A percentile compares a stretch with the other conserved stretches of the same genome.
phyloP scores from a whole-genome alignment of 75 land plant species.

The Selaginella tamariscina region DNA sequence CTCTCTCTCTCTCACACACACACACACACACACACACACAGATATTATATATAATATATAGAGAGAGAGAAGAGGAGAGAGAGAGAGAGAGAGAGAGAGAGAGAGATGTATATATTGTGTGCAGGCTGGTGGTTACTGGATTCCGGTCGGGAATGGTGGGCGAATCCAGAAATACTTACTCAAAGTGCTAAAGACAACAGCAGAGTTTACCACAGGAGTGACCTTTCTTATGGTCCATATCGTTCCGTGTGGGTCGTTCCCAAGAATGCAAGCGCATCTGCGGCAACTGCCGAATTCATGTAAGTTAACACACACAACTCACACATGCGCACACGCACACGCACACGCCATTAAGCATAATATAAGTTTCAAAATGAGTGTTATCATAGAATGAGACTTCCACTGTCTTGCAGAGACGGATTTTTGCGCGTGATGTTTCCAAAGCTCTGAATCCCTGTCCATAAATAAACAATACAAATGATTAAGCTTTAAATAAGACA shows the following conservation, averaged over 20 bases:
- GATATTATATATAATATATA: no score
- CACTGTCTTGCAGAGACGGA: constrained; percentile 21
- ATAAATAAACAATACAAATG: no score
- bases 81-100: no score
- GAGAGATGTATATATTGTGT: no score
- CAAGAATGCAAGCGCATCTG: constrained; percentile 38
- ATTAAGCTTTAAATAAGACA: no score
- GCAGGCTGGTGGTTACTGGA: constrained; percentile 47
- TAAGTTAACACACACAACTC: no score
- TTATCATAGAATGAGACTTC: not conserved
- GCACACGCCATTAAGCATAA: no score
- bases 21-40: not conserved
- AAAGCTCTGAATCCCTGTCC: no score
- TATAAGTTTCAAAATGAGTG: no score
- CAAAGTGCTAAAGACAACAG: constrained; percentile 18
- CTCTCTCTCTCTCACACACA: not conserved
- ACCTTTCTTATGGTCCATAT: constrained; percentile 55
- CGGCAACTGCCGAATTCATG: constrained; percentile 58
- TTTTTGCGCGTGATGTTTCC: constrained; percentile 26
- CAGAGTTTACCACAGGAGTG: constrained; percentile 36
- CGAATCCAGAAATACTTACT: not conserved
- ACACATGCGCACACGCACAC: no score
- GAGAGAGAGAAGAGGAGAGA: no score
- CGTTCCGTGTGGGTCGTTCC: constrained; percentile 62
- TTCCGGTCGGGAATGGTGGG: constrained; percentile 39